Conservation (phyloP, 768 basidiomycete genomes). For the Sarcodon aspratus region DNA sequence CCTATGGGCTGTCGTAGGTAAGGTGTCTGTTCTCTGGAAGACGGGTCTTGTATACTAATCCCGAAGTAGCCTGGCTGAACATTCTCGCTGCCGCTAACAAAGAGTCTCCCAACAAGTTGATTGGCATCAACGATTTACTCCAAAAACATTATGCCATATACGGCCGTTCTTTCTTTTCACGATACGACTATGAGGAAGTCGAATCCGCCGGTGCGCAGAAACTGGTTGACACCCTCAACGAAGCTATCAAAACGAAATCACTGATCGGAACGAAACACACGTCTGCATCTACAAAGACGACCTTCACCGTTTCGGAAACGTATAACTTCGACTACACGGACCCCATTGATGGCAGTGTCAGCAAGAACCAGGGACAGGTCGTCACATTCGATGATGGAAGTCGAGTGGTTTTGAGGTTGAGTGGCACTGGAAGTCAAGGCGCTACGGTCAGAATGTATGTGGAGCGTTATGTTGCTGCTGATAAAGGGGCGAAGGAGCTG, state of each 20-base stretch:
- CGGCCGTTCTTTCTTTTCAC: slow-evolving; percentile 96
- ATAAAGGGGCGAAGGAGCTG: slow-evolving; percentile 59
- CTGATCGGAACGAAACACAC: slow-evolving; percentile 60
- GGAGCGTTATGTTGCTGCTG: slow-evolving; percentile 76
- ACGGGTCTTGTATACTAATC: background rate
- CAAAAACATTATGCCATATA: slow-evolving; percentile 83
- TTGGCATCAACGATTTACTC: slow-evolving; percentile 88
- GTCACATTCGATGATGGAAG: slow-evolving; percentile 87
- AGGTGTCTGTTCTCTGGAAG: slow-evolving; percentile 16
- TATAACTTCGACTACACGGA: slow-evolving; percentile 96
- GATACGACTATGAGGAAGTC: slow-evolving; percentile 99
- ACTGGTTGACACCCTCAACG: slow-evolving; percentile 70
- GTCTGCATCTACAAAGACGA: slow-evolving; percentile 52
- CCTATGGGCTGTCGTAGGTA: slow-evolving; percentile 92
- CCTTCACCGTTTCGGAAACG: slow-evolving; percentile 67
- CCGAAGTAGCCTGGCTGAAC: slow-evolving; percentile 79
- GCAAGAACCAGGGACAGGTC: slow-evolving; percentile 93
- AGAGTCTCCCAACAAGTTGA: slow-evolving; percentile 58
- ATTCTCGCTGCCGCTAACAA: slow-evolving; percentile 87
- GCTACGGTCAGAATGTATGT: slow-evolving; percentile 96
- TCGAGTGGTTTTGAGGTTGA: slow-evolving; percentile 90
- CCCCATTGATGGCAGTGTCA: slow-evolving; percentile 92
- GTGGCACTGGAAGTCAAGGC: slow-evolving; percentile 92
- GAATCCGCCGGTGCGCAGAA: slow-evolving; percentile 82
- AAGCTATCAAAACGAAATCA: slow-evolving; percentile 51